These are phyloP conservation scores for Starmerella powellii DNA, from an alignment of 805 yeast genomes.

Conservation along the genomic window DNA sequence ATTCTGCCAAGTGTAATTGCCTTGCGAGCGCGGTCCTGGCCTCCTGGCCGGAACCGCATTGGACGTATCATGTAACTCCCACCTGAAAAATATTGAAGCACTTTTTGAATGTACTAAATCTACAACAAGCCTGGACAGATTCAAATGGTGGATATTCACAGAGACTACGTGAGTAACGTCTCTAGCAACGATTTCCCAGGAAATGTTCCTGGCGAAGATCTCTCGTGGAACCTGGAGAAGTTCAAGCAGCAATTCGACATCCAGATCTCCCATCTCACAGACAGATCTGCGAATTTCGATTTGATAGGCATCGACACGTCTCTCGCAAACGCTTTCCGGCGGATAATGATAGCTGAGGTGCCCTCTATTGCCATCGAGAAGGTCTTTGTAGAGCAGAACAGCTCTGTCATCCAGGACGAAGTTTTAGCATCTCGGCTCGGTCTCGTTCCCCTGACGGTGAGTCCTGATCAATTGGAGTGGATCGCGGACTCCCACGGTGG, in stretches of 20 bases:
- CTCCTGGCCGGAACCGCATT: no score
- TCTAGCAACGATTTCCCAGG: conserved; percentile 91
- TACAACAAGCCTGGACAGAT: no score
- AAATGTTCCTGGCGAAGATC: conserved; percentile 48
- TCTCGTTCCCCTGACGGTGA: conserved; percentile 75
- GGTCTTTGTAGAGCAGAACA: conserved; percentile 81
- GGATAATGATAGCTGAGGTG: conserved; percentile 93
- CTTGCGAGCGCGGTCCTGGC: no score
- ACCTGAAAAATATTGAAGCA: neutral
- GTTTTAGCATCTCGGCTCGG: conserved; percentile 94
- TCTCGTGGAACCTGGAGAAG: conserved; percentile 72
- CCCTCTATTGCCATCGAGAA: conserved; percentile 93
- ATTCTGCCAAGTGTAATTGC: no score
- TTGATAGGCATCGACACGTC: conserved; percentile 79
- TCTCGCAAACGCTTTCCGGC: conserved; percentile 88
- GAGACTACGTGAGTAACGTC: conserved; percentile 30
- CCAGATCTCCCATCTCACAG: conserved; percentile 50
- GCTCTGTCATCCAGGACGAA: conserved; percentile 95
- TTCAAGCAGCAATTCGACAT: conserved; percentile 61
- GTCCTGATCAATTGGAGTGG: conserved; percentile 84
- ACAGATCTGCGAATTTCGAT: conserved; percentile 64
- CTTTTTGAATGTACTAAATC: no score
- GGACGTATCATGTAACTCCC: no score
- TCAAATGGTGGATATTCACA: conserved; percentile 22
- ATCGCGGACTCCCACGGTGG: conserved; percentile 28